A percentile compares a stretch with the other conserved stretches of the same genome.
phyloP scores from a whole-genome alignment of 805 yeast species.

The Candida pseudoglaebosa region DNA sequence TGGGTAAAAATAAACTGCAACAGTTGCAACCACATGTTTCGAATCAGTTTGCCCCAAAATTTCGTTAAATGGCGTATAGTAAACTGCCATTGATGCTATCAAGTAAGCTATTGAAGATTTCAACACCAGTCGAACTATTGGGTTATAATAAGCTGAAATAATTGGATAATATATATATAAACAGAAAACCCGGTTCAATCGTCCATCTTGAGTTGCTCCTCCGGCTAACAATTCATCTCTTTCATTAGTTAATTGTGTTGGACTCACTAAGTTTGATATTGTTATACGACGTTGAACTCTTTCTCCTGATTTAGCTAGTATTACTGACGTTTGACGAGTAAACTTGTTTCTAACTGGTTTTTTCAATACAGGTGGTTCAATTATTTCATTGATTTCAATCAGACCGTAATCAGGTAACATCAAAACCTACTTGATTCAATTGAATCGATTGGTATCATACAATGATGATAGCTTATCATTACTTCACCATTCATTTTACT shows the following conservation, averaged over 20 bases:
- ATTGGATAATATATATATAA: background rate
- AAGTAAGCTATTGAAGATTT: conserved; percentile 75
- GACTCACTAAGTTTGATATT: conserved; percentile 9
- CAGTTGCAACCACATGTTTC: conserved; percentile 79
- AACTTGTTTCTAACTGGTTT: background rate
- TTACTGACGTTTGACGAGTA: conserved; percentile 29
- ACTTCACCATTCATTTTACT: too few relatives aligned
- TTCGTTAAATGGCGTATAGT: conserved; percentile 45
- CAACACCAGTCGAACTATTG: conserved; percentile 32
- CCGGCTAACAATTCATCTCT: background rate
- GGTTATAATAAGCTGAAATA: conserved; percentile 11
- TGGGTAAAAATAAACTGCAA: conserved; percentile 82
- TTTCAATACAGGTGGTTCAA: background rate
- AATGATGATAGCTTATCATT: too few relatives aligned
- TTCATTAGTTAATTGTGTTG: background rate
- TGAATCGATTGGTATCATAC: too few relatives aligned
- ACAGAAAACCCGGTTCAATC: background rate
- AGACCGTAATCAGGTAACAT: conserved; percentile 1
- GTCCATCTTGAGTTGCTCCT: background rate
- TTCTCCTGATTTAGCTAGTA: conserved; percentile 36
- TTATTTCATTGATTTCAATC: background rate
- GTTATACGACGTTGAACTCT: conserved; percentile 33
- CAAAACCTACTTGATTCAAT: background rate
- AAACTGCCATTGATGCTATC: conserved; percentile 70
- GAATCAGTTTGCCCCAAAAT: conserved; percentile 64